phyloP scores from a whole-genome alignment of 2,329 filamentous ascomycete genomes.

The Emmonsiellopsis sp. region DNA sequence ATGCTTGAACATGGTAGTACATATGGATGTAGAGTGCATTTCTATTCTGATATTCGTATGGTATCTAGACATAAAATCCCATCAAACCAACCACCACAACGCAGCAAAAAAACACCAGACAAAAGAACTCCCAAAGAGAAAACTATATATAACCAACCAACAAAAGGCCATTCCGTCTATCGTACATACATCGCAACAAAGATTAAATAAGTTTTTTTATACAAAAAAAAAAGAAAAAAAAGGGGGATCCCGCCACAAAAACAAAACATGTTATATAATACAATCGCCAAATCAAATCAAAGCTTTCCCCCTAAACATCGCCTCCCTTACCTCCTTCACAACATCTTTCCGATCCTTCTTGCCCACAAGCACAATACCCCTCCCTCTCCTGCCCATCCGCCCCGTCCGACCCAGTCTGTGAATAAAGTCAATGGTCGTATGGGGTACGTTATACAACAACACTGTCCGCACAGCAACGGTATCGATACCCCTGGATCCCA shows the following conservation, averaged over 20 bases:
- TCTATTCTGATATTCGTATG: no score
- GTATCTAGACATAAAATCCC: no score
- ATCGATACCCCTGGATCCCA: conserved; percentile 88
- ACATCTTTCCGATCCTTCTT: conserved; percentile 83
- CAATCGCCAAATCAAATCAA: conserved; percentile 46
- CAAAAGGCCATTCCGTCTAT: not conserved
- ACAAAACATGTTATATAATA: not conserved
- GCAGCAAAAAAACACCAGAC: no score
- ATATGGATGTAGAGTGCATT: no score
- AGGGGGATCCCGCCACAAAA: not conserved
- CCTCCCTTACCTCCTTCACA: conserved; percentile 82
- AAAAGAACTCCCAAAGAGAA: no score
- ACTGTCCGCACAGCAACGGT: conserved; percentile 86
- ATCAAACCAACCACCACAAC: no score
- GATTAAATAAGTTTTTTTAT: not conserved
- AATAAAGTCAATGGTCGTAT: conserved; percentile 96
- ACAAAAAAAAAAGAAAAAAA: conserved; percentile 1
- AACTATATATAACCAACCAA: no score
- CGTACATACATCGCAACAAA: not conserved
- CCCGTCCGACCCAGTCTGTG: conserved; percentile 87
- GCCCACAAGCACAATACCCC: conserved; percentile 83
- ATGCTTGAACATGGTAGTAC: no score
- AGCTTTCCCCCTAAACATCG: conserved; percentile 73
- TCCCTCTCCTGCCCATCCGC: conserved; percentile 80
- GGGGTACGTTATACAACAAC: conserved; percentile 92